Conservation (phyloP, 1,284 basidiomycete genomes). For the Rhodotorula sp. region DNA sequence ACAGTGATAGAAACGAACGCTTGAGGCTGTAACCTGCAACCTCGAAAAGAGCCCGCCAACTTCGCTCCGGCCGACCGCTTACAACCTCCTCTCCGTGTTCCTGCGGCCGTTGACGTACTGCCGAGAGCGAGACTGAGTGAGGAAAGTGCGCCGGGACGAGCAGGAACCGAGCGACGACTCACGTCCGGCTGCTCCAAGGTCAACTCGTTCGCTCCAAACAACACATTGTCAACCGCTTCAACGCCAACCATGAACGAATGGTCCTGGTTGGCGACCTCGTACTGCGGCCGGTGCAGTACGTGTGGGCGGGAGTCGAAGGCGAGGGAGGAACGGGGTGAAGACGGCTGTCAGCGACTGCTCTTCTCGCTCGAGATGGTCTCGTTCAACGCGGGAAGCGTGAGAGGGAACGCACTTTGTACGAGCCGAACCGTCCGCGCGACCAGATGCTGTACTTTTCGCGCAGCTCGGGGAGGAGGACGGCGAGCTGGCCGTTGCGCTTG, state of each 20-base stretch:
- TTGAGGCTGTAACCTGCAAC: too few relatives aligned
- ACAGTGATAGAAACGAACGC: too few relatives aligned
- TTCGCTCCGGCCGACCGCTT: too few relatives aligned
- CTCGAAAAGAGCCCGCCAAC: too few relatives aligned
- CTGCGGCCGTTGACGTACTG: too few relatives aligned
- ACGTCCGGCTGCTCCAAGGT: conserved; percentile 49
- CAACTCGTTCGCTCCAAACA: conserved; percentile 53
- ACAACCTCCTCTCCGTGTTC: too few relatives aligned
- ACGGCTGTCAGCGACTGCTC: too few relatives aligned
- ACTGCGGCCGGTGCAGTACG: conserved; percentile 27
- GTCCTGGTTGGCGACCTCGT: conserved; percentile 56
- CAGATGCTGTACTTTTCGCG: conserved; percentile 52
- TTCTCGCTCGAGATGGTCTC: not conserved
- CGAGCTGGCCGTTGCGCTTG: conserved; percentile 53
- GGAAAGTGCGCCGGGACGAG: not conserved
- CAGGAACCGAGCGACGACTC: not conserved
- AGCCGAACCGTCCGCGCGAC: conserved; percentile 56
- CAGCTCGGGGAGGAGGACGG: conserved; percentile 52
- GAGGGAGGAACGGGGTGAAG: too few relatives aligned
- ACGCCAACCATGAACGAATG: conserved; percentile 57
- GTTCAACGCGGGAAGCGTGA: not conserved
- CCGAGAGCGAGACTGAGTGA: too few relatives aligned
- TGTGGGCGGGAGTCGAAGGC: too few relatives aligned
- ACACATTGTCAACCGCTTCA: conserved; percentile 54
- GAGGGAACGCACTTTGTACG: conserved; percentile 48